phyloP scores from a whole-genome alignment of 305 asterid species.

The Fraxinus paxiana region DNA sequence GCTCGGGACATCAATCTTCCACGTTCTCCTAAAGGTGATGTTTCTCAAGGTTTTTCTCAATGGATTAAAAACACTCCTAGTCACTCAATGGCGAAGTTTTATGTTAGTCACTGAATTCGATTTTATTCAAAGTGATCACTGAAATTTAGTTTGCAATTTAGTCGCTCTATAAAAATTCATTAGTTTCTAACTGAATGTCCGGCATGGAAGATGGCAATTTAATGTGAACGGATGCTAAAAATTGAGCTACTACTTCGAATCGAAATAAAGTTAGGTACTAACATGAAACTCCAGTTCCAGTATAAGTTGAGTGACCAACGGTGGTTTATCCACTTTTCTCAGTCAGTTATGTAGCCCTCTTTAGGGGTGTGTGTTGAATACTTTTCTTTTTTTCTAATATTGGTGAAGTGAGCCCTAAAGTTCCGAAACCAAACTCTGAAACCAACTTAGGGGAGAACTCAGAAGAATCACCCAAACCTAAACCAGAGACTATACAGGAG shows the following conservation, averaged over 20 bases:
- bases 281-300: neutral
- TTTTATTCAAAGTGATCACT: neutral
- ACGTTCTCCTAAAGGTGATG: constrained; percentile 58
- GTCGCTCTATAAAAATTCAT: neutral
- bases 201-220: neutral
- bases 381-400: neutral
- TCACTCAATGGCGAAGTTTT: neutral
- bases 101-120: neutral
- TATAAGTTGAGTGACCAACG: neutral
- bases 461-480: constrained; percentile 37
- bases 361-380: neutral
- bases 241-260: neutral
- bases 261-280: neutral
- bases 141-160: neutral
- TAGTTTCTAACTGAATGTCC: neutral
- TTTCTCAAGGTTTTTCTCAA: neutral
- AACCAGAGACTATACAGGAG: constrained; percentile 88
- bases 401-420: constrained; percentile 40
- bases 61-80: neutral
- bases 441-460: constrained; percentile 56
- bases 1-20: constrained; percentile 56
- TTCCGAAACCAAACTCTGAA: constrained; percentile 42
- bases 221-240: neutral
- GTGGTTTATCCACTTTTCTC: neutral
- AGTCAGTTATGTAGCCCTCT: neutral